A percentile compares a stretch with the other conserved stretches of the same genome.
phyloP scores from a whole-genome alignment of 2,329 filamentous ascomycete species.

The Colletotrichum incanum region DNA sequence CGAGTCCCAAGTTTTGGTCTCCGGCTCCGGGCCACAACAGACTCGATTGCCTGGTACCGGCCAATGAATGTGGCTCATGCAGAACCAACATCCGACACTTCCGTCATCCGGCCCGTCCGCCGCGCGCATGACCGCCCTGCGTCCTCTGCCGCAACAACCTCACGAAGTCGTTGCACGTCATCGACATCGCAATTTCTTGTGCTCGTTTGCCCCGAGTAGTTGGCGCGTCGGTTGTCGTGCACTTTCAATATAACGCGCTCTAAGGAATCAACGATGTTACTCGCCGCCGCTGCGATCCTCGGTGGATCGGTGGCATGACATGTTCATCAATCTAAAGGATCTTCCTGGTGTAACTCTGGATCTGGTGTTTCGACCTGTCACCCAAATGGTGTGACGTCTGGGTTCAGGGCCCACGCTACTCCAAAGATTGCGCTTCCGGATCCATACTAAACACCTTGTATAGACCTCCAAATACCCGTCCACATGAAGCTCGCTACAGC shows the following conservation, averaged over 20 bases:
- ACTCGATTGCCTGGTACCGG: constrained; percentile 21
- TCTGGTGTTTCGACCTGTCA: constrained; percentile 37
- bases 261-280: constrained; percentile 2
- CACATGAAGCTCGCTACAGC: background rate
- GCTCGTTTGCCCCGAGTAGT: background rate
- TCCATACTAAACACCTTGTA: constrained; percentile 22
- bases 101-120: constrained; percentile 31
- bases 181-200: background rate
- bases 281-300: background rate
- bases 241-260: background rate
- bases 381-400: constrained; percentile 32
- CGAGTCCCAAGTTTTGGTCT: constrained; percentile 8
- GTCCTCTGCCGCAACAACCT: background rate
- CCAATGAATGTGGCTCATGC: constrained; percentile 10
- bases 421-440: constrained; percentile 3
- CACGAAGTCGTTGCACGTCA: constrained; percentile 8
- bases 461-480: constrained; percentile 8
- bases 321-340: constrained; percentile 35
- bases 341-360: constrained; percentile 38
- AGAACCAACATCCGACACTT: constrained; percentile 39
- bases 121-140: constrained; percentile 18
- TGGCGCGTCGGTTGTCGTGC: background rate
- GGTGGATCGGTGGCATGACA: constrained; percentile 13
- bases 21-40: constrained; percentile 14
- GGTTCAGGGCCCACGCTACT: constrained; percentile 10